Evolutionary conservation across 371 early-diverging fungal species (phyloP), one percentile per base, ranked within the genome.

Genomic region (Apophysomyces variabilis): DNA sequence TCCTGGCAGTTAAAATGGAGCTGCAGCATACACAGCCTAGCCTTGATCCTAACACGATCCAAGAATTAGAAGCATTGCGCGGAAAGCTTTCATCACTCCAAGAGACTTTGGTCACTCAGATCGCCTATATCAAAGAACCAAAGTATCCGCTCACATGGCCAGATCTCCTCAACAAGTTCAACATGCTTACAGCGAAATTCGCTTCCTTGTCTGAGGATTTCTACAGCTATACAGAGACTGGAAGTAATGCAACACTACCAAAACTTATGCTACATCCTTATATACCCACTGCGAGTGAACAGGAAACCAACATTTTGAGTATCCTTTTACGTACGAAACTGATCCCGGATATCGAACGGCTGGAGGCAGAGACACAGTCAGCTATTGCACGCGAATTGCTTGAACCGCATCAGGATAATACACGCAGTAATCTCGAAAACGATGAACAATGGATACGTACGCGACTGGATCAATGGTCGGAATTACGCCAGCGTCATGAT

Each of bases 151-250:
- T 80, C 43, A 79, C 75, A 1, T 82, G 85, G 85, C 85, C 85
- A 1, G 85, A 85, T 69, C 73, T 89, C 16, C 73, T 89, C 38
- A 89, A 86, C 78, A 89, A 89, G 71, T 89, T 89, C 80, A 89
- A 89, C 68, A 86, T 87, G 73, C 68, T 89, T 38, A 87, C 87
- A 3, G 87, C 87, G 32, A 85, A 84, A 58, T 89, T 85, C 69
- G 83, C 75, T 38, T 80, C 71, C 11, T 74, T 75, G 45, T 80
- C 80, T 63, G 86, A 77, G 69, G 85, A 71, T 64, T 87, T 83
- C 44, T 77, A 83, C 60, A 59, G 61, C 37, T 66, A 78, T 46
- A 74, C 77, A 62, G 68, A 82, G 67, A 68, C 83, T 61, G 73
- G 80, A 61, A 67, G 74, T 57, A 71, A 74, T 66, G 73, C 86